These are phyloP conservation scores for Cajanus cajan DNA, from an alignment of 306 rosid genomes.

Conservation along the genomic window DNA sequence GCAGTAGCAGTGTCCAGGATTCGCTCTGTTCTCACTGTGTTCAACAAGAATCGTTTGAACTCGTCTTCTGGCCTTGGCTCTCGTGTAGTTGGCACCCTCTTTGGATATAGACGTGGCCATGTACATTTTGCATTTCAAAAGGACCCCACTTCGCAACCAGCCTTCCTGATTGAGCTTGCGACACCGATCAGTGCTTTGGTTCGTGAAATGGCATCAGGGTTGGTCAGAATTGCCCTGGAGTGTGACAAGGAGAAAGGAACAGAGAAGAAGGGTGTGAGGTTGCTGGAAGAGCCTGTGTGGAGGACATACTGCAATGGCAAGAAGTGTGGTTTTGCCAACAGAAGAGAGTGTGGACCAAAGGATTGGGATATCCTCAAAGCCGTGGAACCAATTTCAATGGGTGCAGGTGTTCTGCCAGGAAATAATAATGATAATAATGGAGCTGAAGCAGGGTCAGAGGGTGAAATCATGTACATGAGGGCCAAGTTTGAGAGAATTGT, in stretches of 20 bases:
- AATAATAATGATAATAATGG: background rate
- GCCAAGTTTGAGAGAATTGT: constrained; percentile 95
- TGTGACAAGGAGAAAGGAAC: constrained; percentile 63
- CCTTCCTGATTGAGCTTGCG: constrained; percentile 85
- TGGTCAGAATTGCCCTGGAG: constrained; percentile 87
- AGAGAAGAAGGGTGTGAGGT: constrained; percentile 39
- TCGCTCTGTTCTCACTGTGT: constrained; percentile 58
- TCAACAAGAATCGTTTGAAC: constrained; percentile 54
- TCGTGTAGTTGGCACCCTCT: constrained; percentile 83
- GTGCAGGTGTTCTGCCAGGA: constrained; percentile 88
- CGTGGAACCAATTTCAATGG: constrained; percentile 90
- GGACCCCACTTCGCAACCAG: constrained; percentile 65
- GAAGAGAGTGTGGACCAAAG: constrained; percentile 80
- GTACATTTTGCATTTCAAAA: constrained; percentile 85
- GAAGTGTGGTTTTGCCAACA: constrained; percentile 79
- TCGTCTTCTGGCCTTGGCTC: constrained; percentile 54
- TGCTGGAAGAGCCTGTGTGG: constrained; percentile 84
- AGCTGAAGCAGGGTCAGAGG: constrained; percentile 48
- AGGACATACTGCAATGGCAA: constrained; percentile 94
- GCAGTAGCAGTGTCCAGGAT: constrained; percentile 61
- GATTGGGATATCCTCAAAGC: constrained; percentile 83
- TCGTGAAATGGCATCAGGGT: constrained; percentile 91
- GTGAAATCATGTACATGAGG: constrained; percentile 86
- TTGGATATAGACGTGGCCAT: constrained; percentile 78
- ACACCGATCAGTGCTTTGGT: constrained; percentile 89